Evolutionary conservation across 805 yeast species (phyloP), one percentile per base, ranked within the genome.

Genomic region (Pichia sporocuriosa): DNA sequence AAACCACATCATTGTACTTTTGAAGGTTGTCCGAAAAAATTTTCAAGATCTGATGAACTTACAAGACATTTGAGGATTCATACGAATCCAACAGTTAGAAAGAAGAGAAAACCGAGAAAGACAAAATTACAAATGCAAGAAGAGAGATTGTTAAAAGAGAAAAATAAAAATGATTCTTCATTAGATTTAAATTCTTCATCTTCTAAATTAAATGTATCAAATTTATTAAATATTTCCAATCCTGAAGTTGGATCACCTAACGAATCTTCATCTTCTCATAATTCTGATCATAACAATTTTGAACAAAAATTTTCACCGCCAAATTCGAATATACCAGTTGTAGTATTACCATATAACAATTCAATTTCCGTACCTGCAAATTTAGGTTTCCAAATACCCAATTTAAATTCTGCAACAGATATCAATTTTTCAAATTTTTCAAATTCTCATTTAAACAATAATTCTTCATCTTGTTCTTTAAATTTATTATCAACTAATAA

Each of bases 1-100:
- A 81, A 79, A 56, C 90, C 90, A 3, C 88, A 82, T 58, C 73
- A 72, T n/a, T 82, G 89, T 61, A 72, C 77, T 22, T 82, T 70
- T 50, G 82, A 83, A 0, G 84, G 84, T 0, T 82, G 90, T 58
- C 65, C 69, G 43, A 82, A 82, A 62, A 68, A 72, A 45, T 82
- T 82, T 54, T 73, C 82, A 35, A 65, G 90, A 43, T 75, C 81
- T 24, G 90, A 82, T 58, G 90, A 82, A 56, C 64, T 82, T 39
- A 82, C 87, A 12, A 70, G 90, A 56, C 90, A 82, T 57, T 66
- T 75, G 37, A 67, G 88, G 45, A 82, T 81, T 44, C 89, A 83
- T 58, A 76, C 79, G 20, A 81, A 81, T 51, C 84, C 87, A 15
- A 76, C 77, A 41, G 75, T 83, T 24, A 56, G 80, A 42, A 72